Conservation (phyloP, 176 grass and related monocot genomes). For the Bromus sterilis region DNA sequence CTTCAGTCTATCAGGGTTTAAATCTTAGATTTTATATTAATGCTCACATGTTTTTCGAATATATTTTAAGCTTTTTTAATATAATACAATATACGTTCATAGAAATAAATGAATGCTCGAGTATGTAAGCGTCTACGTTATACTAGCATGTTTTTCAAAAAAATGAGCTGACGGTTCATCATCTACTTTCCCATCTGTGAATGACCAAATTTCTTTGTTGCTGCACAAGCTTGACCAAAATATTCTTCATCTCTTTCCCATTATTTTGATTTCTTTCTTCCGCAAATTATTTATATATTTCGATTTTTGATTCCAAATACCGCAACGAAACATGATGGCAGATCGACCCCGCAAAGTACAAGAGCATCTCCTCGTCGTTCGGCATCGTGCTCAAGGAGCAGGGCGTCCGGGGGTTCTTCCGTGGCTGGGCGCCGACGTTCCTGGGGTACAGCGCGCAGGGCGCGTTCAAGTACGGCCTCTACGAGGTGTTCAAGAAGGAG, state of each 20-base stretch:
- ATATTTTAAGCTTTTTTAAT: no score
- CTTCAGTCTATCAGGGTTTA: no score
- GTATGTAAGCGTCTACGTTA: no score
- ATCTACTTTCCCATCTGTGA: not conserved
- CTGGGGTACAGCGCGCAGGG: conserved; percentile 84
- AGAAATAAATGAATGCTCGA: no score
- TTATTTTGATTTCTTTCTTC: no score
- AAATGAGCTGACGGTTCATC: not conserved
- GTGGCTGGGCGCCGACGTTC: conserved; percentile 79
- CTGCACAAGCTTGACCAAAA: not conserved
- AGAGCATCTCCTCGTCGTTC: conserved; percentile 69
- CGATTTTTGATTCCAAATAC: not conserved
- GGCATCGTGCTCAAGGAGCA: conserved; percentile 67
- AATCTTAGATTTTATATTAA: no score
- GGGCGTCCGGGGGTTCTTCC: conserved; percentile 57
- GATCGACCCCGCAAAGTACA: conserved; percentile 82
- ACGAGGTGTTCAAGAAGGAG: conserved; percentile 86
- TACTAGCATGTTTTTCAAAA: no score
- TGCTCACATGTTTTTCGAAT: no score
- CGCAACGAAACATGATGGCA: not conserved
- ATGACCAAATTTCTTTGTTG: not conserved
- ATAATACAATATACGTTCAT: no score
- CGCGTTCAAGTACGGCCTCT: conserved; percentile 81
- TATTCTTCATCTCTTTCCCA: not conserved
- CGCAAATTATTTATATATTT: no score